Conservation (phyloP, 2,329 filamentous ascomycete genomes). For the Proliferodiscus dingleyae region DNA sequence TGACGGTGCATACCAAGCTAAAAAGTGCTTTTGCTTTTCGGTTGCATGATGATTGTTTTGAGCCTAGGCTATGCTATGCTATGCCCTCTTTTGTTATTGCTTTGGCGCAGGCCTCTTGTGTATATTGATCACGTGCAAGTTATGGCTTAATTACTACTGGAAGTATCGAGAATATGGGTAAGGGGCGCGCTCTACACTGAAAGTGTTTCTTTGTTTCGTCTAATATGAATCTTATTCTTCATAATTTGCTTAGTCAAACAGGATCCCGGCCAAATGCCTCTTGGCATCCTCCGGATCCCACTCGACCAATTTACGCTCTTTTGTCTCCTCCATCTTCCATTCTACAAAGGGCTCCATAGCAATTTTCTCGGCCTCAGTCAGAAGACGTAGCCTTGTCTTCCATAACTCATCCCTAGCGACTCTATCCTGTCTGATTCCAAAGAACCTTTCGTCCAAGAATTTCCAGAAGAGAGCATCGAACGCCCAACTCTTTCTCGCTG, state of each 20-base stretch:
- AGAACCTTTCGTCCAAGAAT: conserved; percentile 33
- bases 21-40: too few relatives aligned
- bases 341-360: conserved; percentile 31
- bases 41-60: too few relatives aligned
- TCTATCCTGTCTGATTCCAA: conserved; percentile 24
- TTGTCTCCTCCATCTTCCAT: conserved; percentile 29
- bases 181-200: too few relatives aligned
- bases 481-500: conserved; percentile 13
- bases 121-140: too few relatives aligned
- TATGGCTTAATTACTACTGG: too few relatives aligned
- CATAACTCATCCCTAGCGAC: conserved; percentile 21
- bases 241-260: conserved; percentile 7
- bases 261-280: conserved; percentile 1
- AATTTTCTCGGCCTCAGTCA: conserved; percentile 24
- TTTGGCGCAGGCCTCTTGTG: too few relatives aligned
- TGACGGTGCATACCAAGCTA: too few relatives aligned
- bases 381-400: conserved; percentile 27
- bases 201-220: not conserved
- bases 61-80: too few relatives aligned
- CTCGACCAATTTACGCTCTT: conserved; percentile 9
- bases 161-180: too few relatives aligned
- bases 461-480: conserved; percentile 38
- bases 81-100: too few relatives aligned
- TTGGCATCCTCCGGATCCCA: conserved; percentile 7
- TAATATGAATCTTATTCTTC: not conserved